Base-by-base conservation (phyloP, 2,329 filamentous ascomycete species). In the Monilinia fructicola region DNA sequence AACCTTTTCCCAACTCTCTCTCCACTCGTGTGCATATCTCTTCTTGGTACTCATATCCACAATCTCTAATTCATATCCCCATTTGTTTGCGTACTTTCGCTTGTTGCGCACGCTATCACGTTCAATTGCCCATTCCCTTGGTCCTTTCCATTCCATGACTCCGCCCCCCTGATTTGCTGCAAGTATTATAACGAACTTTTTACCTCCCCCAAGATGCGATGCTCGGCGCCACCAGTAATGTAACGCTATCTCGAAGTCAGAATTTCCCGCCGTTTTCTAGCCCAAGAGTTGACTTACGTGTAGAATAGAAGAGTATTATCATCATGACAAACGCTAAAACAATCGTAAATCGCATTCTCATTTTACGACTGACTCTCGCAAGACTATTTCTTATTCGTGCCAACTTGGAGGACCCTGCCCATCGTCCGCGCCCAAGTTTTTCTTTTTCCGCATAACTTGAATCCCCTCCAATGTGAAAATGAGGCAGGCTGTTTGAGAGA, bases 1-100 rank as follows among this genome's bases (percentile, higher is more conserved):
- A 69, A 97, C 93, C 82, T 98, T 99, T 80, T 99, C 95, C 95
- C 95, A 99, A 78, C 94, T 96, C 80, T 99, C 95, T 75, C 95
- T 87, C 95, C 95, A 99, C 79, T 99, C 95, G 79, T 99, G 95
- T 38, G 95, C 94, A 77, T 99, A 99, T 71, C 93, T 88, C 81
- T 97, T 98, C 85, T 97, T 97, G 64, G 93, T 97, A 81, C 93
- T 94, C 93, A 99, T 96, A 78, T 99, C 96, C 72, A 96, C 92
- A 76, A 98, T 90, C 78, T 99, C 95, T 67, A 99, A 82, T 69
- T 97, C 90, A 77, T 99, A 98, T 18, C 95, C 95, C 93, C 95
- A 98, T 77, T 84, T 85, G 44, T 86, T 84, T 2, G 88, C 90
- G 76, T 99, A 99, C 75, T 89, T 90, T 76, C 90, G 89, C 83